Evolutionary conservation across 495 filamentous ascomycete species (phyloP).

Genomic region (Monascus purpureus): DNA sequence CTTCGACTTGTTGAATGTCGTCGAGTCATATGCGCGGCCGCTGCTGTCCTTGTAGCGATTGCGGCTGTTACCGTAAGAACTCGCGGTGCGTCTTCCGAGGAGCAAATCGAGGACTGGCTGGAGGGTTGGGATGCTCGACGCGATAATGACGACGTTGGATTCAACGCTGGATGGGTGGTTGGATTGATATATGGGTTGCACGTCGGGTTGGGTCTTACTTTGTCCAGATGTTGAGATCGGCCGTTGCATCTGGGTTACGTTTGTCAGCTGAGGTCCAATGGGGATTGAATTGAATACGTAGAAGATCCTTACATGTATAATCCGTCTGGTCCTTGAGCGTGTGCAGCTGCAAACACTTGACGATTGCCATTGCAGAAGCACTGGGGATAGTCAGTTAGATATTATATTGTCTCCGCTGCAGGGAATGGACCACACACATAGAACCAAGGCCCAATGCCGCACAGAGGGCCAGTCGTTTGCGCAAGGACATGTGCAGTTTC

Average conservation of each 20-base stretch:
- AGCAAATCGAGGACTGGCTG: conserved; percentile 25
- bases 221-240: conserved; percentile 22
- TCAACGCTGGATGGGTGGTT: conserved; percentile 17
- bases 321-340: conserved; percentile 20
- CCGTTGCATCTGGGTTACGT: conserved; percentile 14
- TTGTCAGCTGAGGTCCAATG: too few species aligned
- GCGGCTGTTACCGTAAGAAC: conserved; percentile 14
- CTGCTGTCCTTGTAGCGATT: conserved; percentile 10
- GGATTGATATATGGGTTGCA: background rate
- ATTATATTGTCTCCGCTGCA: background rate
- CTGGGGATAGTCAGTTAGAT: conserved; percentile 5
- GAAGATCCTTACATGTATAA: conserved; percentile 25
- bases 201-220: conserved; percentile 9
- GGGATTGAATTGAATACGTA: too few species aligned
- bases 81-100: conserved; percentile 15
- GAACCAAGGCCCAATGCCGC: conserved; percentile 21
- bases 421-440: conserved; percentile 20
- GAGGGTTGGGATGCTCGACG: conserved; percentile 28
- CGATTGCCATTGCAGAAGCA: conserved; percentile 19
- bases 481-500: conserved; percentile 26
- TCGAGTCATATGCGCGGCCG: conserved; percentile 2
- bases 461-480: conserved; percentile 22
- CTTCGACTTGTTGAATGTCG: conserved; percentile 7
- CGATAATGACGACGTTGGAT: conserved; percentile 26
- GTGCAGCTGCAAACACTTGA: conserved; percentile 23